A percentile compares a stretch with the other conserved stretches of the same genome.
Conservation (phyloP, 768 basidiomycete genomes). For the Leccinum broughii region DNA sequence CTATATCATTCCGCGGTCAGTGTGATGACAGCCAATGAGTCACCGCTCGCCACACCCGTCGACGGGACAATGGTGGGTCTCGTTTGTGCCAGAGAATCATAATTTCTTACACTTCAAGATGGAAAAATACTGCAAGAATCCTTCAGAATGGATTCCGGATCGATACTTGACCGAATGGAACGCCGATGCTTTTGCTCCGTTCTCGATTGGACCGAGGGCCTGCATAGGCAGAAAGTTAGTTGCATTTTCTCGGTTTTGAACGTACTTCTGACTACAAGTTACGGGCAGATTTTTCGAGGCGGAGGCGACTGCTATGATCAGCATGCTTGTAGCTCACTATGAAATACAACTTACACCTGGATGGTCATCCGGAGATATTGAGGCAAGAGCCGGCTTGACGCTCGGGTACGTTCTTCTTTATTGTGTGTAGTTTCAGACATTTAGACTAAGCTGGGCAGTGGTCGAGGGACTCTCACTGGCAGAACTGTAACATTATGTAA, state of each 20-base stretch:
- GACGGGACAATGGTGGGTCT: background rate
- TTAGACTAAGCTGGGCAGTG: background rate
- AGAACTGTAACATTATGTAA: too few relatives aligned
- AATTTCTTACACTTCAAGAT: too few relatives aligned
- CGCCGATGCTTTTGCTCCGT: background rate
- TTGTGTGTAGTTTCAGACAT: background rate
- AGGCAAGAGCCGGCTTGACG: too few relatives aligned
- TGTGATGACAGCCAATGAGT: too few relatives aligned
- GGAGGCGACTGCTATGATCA: background rate
- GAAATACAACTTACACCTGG: background rate
- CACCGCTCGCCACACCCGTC: too few relatives aligned
- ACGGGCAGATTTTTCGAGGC: background rate
- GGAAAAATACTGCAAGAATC: background rate
- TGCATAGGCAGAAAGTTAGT: conserved; percentile 1
- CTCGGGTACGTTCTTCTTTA: too few relatives aligned
- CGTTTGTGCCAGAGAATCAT: background rate
- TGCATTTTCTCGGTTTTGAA: background rate
- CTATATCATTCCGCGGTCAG: too few relatives aligned
- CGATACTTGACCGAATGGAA: conserved; percentile 1
- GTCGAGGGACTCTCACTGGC: too few relatives aligned
- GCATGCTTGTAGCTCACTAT: background rate
- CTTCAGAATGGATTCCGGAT: conserved; percentile 1
- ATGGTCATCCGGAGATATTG: too few relatives aligned
- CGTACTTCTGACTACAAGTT: background rate
- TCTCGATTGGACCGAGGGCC: background rate